These are phyloP conservation scores for Filosporella fistucella DNA, from an alignment of 495 filamentous ascomycete genomes.

Conservation along the genomic window DNA sequence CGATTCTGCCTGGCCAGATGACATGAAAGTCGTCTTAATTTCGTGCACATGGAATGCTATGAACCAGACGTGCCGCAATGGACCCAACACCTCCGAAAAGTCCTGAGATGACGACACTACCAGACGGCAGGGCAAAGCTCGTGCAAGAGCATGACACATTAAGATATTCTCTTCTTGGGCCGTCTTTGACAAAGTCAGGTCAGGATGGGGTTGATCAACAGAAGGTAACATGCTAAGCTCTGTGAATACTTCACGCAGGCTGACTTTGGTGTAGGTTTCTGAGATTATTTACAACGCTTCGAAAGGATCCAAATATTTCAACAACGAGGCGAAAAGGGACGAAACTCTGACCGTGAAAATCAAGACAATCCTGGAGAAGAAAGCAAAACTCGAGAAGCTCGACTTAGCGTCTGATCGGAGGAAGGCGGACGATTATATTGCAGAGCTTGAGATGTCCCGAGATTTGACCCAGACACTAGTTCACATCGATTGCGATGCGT, in stretches of 20 bases:
- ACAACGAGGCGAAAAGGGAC: slow-evolving; percentile 81
- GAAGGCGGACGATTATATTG: slow-evolving; percentile 76
- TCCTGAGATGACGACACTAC: neutral
- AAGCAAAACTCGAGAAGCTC: slow-evolving; percentile 68
- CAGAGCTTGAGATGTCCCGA: slow-evolving; percentile 69
- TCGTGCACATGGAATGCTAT: too few species aligned
- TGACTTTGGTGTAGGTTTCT: slow-evolving; percentile 55
- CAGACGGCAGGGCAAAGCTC: slow-evolving; percentile 1
- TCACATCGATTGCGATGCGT: slow-evolving; percentile 96
- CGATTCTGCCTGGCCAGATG: too few species aligned
- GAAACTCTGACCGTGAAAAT: slow-evolving; percentile 83
- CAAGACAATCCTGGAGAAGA: slow-evolving; percentile 69
- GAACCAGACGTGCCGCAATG: too few species aligned
- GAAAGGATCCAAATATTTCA: slow-evolving; percentile 96
- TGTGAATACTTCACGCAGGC: neutral
- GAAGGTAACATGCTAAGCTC: slow-evolving; percentile 38
- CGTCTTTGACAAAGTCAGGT: slow-evolving; percentile 89
- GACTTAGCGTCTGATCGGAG: slow-evolving; percentile 70
- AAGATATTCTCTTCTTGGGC: slow-evolving; percentile 74
- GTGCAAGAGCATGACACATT: slow-evolving; percentile 33
- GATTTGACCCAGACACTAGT: slow-evolving; percentile 83
- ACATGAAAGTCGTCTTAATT: too few species aligned
- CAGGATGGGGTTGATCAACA: slow-evolving; percentile 92
- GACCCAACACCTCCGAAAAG: too few species aligned
- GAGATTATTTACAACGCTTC: slow-evolving; percentile 97